These are phyloP conservation scores for Beauveria scarabaeidicola DNA, from an alignment of 2,329 filamentous ascomycete genomes.

Conservation along the genomic window DNA sequence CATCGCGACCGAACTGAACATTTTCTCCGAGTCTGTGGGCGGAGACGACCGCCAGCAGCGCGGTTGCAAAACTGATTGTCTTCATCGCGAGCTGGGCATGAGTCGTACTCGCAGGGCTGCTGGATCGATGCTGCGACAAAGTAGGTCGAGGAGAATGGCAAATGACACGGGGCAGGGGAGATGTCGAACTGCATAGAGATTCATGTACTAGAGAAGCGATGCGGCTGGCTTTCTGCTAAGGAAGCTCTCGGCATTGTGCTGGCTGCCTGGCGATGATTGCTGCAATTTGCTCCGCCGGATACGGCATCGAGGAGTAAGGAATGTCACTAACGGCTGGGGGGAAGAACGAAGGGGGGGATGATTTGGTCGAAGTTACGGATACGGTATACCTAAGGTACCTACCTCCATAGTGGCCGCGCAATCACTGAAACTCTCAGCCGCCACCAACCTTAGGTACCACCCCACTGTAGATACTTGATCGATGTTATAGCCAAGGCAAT, in stretches of 20 bases:
- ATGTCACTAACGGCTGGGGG: neutral
- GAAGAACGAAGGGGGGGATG: neutral
- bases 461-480: neutral
- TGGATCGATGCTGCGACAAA: neutral
- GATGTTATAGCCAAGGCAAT: neutral
- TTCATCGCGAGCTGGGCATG: slow-evolving; percentile 5
- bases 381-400: too few species aligned
- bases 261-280: neutral
- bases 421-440: neutral
- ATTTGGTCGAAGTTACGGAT: too few species aligned
- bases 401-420: neutral
- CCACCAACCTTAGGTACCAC: neutral
- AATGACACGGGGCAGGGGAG: neutral
- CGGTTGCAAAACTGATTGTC: slow-evolving; percentile 2
- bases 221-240: neutral
- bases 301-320: neutral
- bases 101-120: neutral
- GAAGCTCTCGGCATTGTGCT: slow-evolving; percentile 3
- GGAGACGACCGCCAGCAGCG: neutral
- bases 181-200: neutral
- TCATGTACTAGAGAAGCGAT: neutral
- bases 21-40: neutral
- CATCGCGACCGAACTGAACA: neutral
- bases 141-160: neutral
- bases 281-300: slow-evolving; percentile 1